A percentile compares a stretch with the other conserved stretches of the same genome.
These are phyloP conservation scores for Globisporangium abappressorium DNA, from an alignment of 352 stramenopile species.

Conservation along the genomic window DNA sequence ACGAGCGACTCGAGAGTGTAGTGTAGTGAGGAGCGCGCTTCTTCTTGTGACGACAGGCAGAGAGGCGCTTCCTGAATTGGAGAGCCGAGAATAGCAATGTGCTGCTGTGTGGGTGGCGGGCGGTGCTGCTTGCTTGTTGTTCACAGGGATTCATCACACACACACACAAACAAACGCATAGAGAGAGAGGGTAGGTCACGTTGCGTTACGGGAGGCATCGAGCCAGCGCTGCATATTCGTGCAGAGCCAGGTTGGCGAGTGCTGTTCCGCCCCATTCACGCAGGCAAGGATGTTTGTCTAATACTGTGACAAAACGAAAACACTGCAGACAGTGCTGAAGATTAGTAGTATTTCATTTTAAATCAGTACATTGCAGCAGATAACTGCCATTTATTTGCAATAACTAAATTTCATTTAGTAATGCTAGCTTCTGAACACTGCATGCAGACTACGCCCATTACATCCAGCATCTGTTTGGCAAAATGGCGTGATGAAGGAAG, in stretches of 20 bases:
- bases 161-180: not conserved
- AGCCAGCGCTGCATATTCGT: not conserved
- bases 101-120: not conserved
- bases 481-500: not conserved
- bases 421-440: not conserved
- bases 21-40: not conserved
- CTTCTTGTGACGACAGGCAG: not conserved
- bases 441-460: not conserved
- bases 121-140: not conserved
- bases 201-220: not conserved
- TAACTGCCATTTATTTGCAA: not conserved
- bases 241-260: not conserved
- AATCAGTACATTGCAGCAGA: not conserved
- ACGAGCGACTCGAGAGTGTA: not conserved
- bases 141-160: not conserved
- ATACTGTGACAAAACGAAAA: not conserved
- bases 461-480: not conserved
- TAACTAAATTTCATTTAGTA: not conserved
- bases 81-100: not conserved
- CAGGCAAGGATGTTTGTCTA: not conserved
- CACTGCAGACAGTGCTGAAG: not conserved
- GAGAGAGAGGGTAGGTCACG: not conserved
- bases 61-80: not conserved
- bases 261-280: not conserved
- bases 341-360: not conserved